phyloP scores from a whole-genome alignment of 169 alveolate species.

The Plasmodium ovale region DNA sequence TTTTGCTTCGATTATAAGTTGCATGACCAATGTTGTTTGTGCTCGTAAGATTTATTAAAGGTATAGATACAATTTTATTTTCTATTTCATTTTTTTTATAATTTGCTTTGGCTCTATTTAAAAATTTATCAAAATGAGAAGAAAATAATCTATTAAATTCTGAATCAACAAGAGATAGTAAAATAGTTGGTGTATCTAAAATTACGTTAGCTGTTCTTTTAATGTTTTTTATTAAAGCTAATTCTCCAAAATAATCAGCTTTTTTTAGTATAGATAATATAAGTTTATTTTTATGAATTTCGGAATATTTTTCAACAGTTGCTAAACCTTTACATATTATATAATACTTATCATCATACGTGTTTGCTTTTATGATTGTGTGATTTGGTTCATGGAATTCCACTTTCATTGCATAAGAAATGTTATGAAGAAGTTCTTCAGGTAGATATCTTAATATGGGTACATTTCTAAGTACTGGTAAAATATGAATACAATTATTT shows the following conservation, averaged over 20 bases:
- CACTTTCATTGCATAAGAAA: conserved; percentile 71
- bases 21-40: not conserved
- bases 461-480: conserved; percentile 44
- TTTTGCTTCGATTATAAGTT: not conserved
- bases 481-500: conserved; percentile 56
- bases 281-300: conserved; percentile 41
- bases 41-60: not conserved
- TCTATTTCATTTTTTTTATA: conserved; percentile 47
- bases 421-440: conserved; percentile 39
- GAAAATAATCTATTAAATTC: conserved; percentile 57
- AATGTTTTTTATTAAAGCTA: conserved; percentile 93
- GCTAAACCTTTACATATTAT: conserved; percentile 72
- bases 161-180: conserved; percentile 31
- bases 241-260: conserved; percentile 98
- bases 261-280: conserved; percentile 31
- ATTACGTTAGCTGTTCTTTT: conserved; percentile 96
- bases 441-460: conserved; percentile 71
- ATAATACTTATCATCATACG: conserved; percentile 70
- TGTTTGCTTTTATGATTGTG: conserved; percentile 60
- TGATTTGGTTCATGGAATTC: conserved; percentile 68
- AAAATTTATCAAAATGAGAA: conserved; percentile 62
- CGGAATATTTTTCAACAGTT: conserved; percentile 68
- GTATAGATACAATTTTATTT: not conserved
- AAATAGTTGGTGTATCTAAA: conserved; percentile 44
- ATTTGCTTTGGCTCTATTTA: conserved; percentile 73